phyloP scores from a whole-genome alignment of 2,329 filamentous ascomycete species.

The Stagonosporopsis vannaccii region DNA sequence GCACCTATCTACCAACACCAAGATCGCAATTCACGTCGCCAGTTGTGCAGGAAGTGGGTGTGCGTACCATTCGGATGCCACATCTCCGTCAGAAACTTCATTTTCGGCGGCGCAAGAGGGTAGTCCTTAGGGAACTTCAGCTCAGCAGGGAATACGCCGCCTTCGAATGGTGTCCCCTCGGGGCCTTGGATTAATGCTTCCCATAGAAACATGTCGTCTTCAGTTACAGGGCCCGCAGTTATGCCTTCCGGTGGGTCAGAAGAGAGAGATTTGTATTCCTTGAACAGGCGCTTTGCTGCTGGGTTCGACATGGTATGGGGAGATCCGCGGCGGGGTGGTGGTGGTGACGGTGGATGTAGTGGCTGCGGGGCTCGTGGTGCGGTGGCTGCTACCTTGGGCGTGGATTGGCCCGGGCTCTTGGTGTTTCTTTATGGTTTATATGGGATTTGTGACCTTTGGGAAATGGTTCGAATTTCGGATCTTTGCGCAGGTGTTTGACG shows the following conservation, averaged over 20 bases:
- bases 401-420: too few relatives aligned
- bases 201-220: conserved; percentile 96
- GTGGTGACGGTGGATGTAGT: background rate
- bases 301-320: conserved; percentile 56
- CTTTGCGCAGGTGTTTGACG: background rate
- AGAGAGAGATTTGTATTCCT: conserved; percentile 93
- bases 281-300: conserved; percentile 80
- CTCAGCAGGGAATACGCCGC: conserved; percentile 88
- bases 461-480: background rate
- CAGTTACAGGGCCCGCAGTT: conserved; percentile 87
- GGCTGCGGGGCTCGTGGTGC: background rate
- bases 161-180: conserved; percentile 94
- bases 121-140: conserved; percentile 86
- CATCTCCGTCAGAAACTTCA: conserved; percentile 84
- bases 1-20: background rate
- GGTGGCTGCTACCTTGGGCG: background rate
- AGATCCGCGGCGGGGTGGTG: background rate
- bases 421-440: background rate
- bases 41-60: background rate
- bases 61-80: conserved; percentile 89
- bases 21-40: background rate
- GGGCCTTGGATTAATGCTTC: conserved; percentile 96
- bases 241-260: conserved; percentile 98
- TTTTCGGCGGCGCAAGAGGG: conserved; percentile 84
- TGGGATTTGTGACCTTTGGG: background rate